Percentiles rank a stretch among this genome's conserved stretches.
Conservation (phyloP, 305 asterid species). For the Fraxinus ornus region DNA sequence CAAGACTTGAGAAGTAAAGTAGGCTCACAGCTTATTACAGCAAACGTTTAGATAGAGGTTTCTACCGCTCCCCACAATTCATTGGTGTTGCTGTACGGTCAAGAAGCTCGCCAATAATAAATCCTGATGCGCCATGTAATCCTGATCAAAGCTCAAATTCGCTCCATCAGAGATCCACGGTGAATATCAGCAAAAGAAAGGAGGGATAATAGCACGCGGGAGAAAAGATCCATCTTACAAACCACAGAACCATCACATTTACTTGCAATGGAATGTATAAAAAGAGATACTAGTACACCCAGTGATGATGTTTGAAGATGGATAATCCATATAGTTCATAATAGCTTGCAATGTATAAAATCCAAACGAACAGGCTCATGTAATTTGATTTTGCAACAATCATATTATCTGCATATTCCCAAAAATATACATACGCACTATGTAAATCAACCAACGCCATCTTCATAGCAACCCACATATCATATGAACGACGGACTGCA, state of each 20-base stretch:
- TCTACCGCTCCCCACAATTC: neutral
- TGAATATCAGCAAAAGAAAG: no score
- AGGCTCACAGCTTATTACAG: neutral
- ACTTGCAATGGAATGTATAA: neutral
- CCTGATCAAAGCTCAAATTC: no score
- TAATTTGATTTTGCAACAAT: neutral
- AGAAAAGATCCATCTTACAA: neutral
- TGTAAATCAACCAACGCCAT: neutral
- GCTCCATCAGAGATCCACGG: no score
- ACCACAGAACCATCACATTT: neutral
- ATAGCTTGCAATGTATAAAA: neutral
- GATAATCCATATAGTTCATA: neutral
- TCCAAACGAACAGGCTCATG: neutral
- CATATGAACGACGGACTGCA: neutral
- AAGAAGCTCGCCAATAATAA: conserved; percentile 53
- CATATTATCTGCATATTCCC: neutral
- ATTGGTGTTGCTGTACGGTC: neutral
- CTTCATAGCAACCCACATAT: neutral
- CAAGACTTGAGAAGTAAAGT: neutral
- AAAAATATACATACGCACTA: neutral
- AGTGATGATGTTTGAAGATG: neutral
- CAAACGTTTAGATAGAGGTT: neutral
- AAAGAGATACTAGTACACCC: neutral
- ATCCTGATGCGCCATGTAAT: neutral
- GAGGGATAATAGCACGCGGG: neutral